Percentiles rank a stretch among this genome's conserved stretches.
phyloP scores from a whole-genome alignment of 805 yeast species.

The Saccharomycopsis microspora region DNA sequence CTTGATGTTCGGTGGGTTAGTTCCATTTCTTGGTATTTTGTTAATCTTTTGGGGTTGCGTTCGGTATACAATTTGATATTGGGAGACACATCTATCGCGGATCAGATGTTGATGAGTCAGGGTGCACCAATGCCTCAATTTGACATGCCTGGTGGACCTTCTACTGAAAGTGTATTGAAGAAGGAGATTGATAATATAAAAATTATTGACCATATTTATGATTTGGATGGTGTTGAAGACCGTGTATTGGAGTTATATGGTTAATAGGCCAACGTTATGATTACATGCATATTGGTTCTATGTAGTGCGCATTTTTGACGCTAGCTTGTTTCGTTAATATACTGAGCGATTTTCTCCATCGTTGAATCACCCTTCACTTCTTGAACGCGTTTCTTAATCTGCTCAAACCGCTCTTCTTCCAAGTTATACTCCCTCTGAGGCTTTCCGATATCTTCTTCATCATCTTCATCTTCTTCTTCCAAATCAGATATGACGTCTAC shows the following conservation, averaged over 20 bases:
- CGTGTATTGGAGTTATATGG: constrained; percentile 29
- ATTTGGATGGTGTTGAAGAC: constrained; percentile 50
- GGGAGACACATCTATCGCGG: constrained; percentile 36
- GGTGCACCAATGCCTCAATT: constrained; percentile 24
- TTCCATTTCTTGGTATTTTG: constrained; percentile 92
- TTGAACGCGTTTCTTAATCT: constrained; percentile 8
- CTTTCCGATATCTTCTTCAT: constrained; percentile 12
- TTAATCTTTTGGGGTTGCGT: constrained; percentile 71
- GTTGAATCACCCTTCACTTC: constrained; percentile 8
- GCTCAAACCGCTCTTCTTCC: constrained; percentile 16
- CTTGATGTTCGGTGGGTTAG: constrained; percentile 88
- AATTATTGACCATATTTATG: constrained; percentile 43
- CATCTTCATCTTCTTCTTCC: constrained; percentile 37
- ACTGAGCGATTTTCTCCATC: constrained; percentile 13
- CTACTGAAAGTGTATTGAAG: constrained; percentile 50
- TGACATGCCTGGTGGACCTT: constrained; percentile 46
- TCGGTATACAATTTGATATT: constrained; percentile 67
- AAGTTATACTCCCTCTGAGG: constrained; percentile 13
- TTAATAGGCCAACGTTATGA: background rate
- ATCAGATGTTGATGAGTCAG: constrained; percentile 27
- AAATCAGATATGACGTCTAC: constrained; percentile 44
- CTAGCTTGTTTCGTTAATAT: constrained; percentile 7
- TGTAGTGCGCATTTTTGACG: too few species aligned
- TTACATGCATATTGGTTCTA: too few species aligned
- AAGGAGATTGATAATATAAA: constrained; percentile 68